A percentile compares a stretch with the other conserved stretches of the same genome.
Conservation (phyloP, 768 basidiomycete species). For the Amanita inopinata region DNA sequence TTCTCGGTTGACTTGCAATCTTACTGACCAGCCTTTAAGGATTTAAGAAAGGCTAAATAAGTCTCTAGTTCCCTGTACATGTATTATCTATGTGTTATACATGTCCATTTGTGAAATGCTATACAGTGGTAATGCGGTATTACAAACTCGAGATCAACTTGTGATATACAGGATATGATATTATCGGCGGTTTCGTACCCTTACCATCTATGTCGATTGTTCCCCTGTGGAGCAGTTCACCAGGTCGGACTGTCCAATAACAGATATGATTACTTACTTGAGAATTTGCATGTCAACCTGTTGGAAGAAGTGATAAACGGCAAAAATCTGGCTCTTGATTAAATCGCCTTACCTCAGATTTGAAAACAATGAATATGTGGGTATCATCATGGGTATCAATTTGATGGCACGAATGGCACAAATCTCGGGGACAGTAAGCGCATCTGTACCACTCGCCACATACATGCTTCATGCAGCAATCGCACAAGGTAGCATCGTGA, state of each 20-base stretch:
- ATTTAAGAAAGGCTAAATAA: slow-evolving; percentile 54
- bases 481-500: slow-evolving; percentile 70
- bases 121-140: slow-evolving; percentile 11
- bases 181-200: slow-evolving; percentile 42
- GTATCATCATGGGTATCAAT: slow-evolving; percentile 75
- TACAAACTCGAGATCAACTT: slow-evolving; percentile 16
- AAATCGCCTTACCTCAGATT: slow-evolving; percentile 50
- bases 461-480: slow-evolving; percentile 76
- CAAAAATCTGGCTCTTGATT: not conserved
- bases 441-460: slow-evolving; percentile 89
- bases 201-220: slow-evolving; percentile 43
- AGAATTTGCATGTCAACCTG: slow-evolving; percentile 71
- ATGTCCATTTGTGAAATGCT: slow-evolving; percentile 8
- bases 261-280: slow-evolving; percentile 33
- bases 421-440: slow-evolving; percentile 76
- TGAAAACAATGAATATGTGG: slow-evolving; percentile 85
- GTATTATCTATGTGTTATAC: slow-evolving; percentile 6
- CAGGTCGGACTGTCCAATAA: slow-evolving; percentile 5
- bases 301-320: not conserved
- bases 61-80: too few relatives aligned
- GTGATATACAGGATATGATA: slow-evolving; percentile 52
- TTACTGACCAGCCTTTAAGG: slow-evolving; percentile 26
- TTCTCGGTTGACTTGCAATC: not conserved
- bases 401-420: slow-evolving; percentile 78
- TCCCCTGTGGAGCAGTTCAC: slow-evolving; percentile 29